phyloP scores from a whole-genome alignment of 352 stramenopile genomes.

The Pythium dissimile region DNA sequence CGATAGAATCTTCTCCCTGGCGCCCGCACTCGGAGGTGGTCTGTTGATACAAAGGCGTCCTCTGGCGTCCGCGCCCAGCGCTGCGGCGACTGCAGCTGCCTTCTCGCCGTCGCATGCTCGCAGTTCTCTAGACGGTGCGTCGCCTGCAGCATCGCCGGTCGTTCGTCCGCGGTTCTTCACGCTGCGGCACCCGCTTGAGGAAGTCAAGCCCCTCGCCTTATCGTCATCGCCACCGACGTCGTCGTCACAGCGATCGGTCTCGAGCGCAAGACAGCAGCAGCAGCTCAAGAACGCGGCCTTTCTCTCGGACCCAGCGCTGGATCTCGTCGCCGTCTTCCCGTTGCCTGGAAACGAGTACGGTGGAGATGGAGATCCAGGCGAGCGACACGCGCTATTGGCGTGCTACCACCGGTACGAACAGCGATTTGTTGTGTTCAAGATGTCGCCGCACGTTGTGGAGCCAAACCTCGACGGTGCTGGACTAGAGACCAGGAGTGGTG shows the following conservation, averaged over 20 bases:
- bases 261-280: neutral
- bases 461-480: neutral
- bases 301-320: slow-evolving; percentile 48
- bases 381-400: slow-evolving; percentile 31
- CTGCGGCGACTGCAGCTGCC: slow-evolving; percentile 27
- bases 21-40: slow-evolving; percentile 27
- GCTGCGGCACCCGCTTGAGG: slow-evolving; percentile 65
- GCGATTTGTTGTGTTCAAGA: slow-evolving; percentile 48
- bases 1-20: slow-evolving; percentile 41
- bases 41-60: slow-evolving; percentile 65
- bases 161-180: slow-evolving; percentile 65
- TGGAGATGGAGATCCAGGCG: neutral
- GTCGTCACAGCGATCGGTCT: neutral
- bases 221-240: neutral
- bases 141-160: neutral
- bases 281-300: slow-evolving; percentile 22
- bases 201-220: slow-evolving; percentile 64
- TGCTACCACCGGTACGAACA: slow-evolving; percentile 45
- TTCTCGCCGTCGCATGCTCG: slow-evolving; percentile 21
- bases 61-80: slow-evolving; percentile 26
- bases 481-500: neutral
- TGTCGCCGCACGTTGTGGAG: slow-evolving; percentile 18
- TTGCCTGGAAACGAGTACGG: slow-evolving; percentile 22
- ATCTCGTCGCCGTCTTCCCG: slow-evolving; percentile 34
- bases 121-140: neutral